These are phyloP conservation scores for Thymus quinquecostatus DNA, from an alignment of 257 asterid species.

Conservation along the genomic window DNA sequence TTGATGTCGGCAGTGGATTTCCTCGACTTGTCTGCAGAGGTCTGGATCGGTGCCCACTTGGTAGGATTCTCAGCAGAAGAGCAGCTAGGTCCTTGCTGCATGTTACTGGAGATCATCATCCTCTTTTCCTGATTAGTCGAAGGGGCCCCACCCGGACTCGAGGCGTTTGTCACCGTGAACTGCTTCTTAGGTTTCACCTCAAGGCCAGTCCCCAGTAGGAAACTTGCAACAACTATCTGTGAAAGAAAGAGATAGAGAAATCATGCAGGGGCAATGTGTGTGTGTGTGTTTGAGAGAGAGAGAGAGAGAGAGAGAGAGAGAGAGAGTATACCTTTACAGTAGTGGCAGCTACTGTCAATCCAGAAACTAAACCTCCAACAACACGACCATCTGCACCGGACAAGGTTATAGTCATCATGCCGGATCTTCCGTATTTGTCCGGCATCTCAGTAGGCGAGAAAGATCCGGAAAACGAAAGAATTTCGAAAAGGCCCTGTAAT, in stretches of 20 bases:
- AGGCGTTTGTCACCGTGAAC: conserved; percentile 27
- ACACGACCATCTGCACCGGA: conserved; percentile 91
- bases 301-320: neutral
- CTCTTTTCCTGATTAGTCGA: conserved; percentile 41
- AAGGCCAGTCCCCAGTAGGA: conserved; percentile 56
- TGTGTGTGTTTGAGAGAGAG: neutral
- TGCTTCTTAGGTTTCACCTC: conserved; percentile 74
- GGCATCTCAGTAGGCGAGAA: conserved; percentile 68
- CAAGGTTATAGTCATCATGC: conserved; percentile 73
- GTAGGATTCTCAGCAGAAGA: conserved; percentile 47
- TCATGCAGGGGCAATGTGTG: neutral
- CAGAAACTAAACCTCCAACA: conserved; percentile 79
- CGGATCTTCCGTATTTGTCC: conserved; percentile 57
- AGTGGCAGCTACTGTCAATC: conserved; percentile 71
- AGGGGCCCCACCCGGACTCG: conserved; percentile 36
- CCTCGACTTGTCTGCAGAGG: conserved; percentile 48
- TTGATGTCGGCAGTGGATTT: conserved; percentile 68
- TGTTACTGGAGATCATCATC: conserved; percentile 39
- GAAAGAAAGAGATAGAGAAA: neutral
- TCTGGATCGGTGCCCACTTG: conserved; percentile 47
- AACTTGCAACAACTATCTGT: conserved; percentile 84
- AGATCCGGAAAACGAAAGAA: conserved; percentile 63
- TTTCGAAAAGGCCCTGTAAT: conserved; percentile 43
- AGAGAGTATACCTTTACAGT: conserved; percentile 62
- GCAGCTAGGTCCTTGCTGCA: conserved; percentile 40